Base-by-base conservation (phyloP, 306 rosid genomes). In the Quercus bicolor region DNA sequence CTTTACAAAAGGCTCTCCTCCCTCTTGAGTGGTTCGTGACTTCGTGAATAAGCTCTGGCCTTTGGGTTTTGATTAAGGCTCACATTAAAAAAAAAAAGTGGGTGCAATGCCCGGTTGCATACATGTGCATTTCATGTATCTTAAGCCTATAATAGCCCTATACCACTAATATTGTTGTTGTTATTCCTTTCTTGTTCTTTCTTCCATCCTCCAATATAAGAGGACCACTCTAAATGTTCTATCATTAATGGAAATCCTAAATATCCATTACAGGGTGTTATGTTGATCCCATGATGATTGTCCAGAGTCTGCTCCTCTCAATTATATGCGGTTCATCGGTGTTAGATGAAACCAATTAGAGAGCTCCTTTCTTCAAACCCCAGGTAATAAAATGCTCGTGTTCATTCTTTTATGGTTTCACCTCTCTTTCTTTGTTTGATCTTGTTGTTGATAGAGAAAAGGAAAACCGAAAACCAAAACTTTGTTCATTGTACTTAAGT, bases 281-380 rank as follows among this genome's bases (percentile, higher is more conserved):
- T 34, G 3, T 53, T 40, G 21, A 68, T 71, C 81, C 79, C 81
- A 72, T 76, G 72, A 53, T 34, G 71, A 54, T 52, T 73, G 33
- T 74, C 83, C 40, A 23, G 69, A 81, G 76, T 14, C 76, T 59
- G 84, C 82, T 77, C 31, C 81, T 70, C 75, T 79, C 56, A n/a
- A 56, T 80, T 80, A 45, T 79, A 66, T 43, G 3, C 75, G 68
- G 72, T 72, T 70, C 69, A 82, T 81, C n/a, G 85, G 82, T 80
- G 71, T 72, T 71, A 12, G 70, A 81, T 55, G 81, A 56, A 43
- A 76, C 72, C 73, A 66, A 70, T 40, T 40, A 82, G 71, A 65
- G 80, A 74, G 81, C 72, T 75, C 80, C 80, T 79, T 82, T 72
- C 82, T 77, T 81, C 85, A 78, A 82, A 56, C 84, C 81, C 80